Base-by-base conservation (phyloP, 345 rosid species). In the Linum tenue region DNA sequence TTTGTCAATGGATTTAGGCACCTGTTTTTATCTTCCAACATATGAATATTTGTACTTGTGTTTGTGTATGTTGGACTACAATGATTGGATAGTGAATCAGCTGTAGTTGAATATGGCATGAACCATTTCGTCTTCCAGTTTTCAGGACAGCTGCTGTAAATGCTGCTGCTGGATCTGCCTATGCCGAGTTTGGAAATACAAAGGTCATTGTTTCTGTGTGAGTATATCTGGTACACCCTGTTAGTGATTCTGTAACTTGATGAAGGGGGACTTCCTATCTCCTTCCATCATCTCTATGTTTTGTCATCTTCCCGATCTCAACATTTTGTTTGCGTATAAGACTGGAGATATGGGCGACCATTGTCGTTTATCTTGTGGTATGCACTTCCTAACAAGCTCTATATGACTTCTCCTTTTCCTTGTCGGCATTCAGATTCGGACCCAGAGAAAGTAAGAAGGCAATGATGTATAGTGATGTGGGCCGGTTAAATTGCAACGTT, bases 361-460 rank as follows among this genome's bases (percentile, higher is more conserved):
- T 56, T 48, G 51, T 57, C 9, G 10, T 37, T 15, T 55, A 63
- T 69, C 44, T 31, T 59, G 44, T 16, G n/a, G 38, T 16, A 15
- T 56, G 60, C 35, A n/a, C 5, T 8, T 22, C 61, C 31, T n/a
- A 58, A 37, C 36, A 11, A 58, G 16, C 39, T 58, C 16, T 58
- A 22, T 22, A 37, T 37, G 39, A 4, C 9, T 8, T 58, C 36
- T 58, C 61, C 16, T 58, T 58, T 22, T 58, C 61, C 7, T 10
- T 59, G 9, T 22, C 9, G 15, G 70, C 63, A 7, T 63, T 69
- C 79, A 94, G 99, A 61, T 94, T 90, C 78, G 99, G 99, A 65
- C 99, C 99, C n/a, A 84, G 96, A 74, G 97, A 94, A 75, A 94
- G 95, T 75, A 91, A 88, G 85, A 94, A 90, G 78, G 95, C 99